Conservation (phyloP, 768 basidiomycete genomes). For the Phanerodontia chrysosporium region DNA sequence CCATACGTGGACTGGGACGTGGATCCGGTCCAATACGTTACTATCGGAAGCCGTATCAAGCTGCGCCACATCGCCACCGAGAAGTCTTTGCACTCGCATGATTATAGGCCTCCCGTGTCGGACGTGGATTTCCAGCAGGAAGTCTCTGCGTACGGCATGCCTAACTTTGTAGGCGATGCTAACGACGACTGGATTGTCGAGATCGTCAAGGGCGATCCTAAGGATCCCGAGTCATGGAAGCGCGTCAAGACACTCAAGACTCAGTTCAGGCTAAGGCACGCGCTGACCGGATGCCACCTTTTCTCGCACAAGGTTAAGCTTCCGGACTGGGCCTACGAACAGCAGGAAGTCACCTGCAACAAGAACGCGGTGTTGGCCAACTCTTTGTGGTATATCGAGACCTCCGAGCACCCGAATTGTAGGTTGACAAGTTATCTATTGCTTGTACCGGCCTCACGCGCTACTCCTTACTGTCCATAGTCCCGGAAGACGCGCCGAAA, state of each 20-base stretch:
- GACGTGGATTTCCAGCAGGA: conserved; percentile 99
- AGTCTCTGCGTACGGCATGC: conserved; percentile 89
- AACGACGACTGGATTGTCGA: conserved; percentile 95
- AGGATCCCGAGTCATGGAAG: conserved; percentile 63
- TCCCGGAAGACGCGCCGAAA: conserved; percentile 63
- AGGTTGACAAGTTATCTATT: too few species aligned
- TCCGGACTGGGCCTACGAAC: conserved; percentile 96
- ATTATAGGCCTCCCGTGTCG: conserved; percentile 88
- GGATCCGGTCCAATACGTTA: conserved; percentile 59
- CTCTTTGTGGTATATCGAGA: conserved; percentile 94
- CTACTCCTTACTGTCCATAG: too few species aligned
- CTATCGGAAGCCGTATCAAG: conserved; percentile 66
- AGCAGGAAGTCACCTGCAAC: conserved; percentile 99
- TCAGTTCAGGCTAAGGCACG: conserved; percentile 78
- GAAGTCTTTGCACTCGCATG: conserved; percentile 92
- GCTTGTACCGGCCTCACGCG: too few species aligned
- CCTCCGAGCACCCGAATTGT: conserved; percentile 70
- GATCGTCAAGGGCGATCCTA: conserved; percentile 63
- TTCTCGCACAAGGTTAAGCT: conserved; percentile 98
- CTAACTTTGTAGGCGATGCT: conserved; percentile 79
- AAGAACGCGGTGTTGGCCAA: conserved; percentile 90
- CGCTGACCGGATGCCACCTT: conserved; percentile 88
- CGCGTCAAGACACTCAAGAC: conserved; percentile 78
- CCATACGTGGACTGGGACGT: conserved; percentile 45
- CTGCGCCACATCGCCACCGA: conserved; percentile 76